Conservation (phyloP, 2,329 filamentous ascomycete species). For the Aspergillus pseudoviridinutans region DNA sequence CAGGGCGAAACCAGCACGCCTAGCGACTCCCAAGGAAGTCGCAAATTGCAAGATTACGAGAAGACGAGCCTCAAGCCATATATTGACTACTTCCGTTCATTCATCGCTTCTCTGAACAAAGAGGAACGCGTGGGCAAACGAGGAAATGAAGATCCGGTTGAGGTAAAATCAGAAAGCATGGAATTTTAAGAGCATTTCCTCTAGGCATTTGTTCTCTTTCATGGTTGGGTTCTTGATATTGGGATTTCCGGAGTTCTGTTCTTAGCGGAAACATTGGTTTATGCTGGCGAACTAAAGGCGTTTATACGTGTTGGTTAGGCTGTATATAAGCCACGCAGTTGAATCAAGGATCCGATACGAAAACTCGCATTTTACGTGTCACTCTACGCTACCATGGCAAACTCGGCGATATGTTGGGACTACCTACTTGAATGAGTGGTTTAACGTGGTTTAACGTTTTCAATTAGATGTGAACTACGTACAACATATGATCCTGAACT, state of each 20-base stretch:
- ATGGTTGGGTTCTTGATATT: neutral
- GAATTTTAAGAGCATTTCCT: slow-evolving; percentile 52
- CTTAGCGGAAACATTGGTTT: slow-evolving; percentile 8
- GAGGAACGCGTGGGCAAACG: slow-evolving; percentile 59
- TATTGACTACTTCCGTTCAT: slow-evolving; percentile 80
- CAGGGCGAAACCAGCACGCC: slow-evolving; percentile 35
- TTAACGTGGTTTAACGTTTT: neutral
- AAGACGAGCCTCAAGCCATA: slow-evolving; percentile 95
- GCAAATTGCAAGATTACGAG: slow-evolving; percentile 77
- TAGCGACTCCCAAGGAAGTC: slow-evolving; percentile 32
- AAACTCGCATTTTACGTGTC: neutral
- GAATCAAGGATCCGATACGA: neutral
- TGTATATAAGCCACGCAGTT: neutral
- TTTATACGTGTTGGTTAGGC: neutral
- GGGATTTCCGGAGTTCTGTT: slow-evolving; percentile 1
- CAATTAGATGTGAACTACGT: neutral
- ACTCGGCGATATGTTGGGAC: neutral
- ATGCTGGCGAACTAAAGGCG: slow-evolving; percentile 5
- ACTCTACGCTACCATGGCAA: neutral
- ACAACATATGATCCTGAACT: slow-evolving; percentile 11
- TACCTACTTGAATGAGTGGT: neutral
- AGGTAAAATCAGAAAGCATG: slow-evolving; percentile 51
- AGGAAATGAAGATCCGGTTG: slow-evolving; percentile 46
- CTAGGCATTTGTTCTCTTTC: neutral
- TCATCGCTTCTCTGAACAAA: slow-evolving; percentile 73